Evolutionary conservation across 371 early-diverging fungal genomes (phyloP).

Genomic region (Mortierella sp.): DNA sequence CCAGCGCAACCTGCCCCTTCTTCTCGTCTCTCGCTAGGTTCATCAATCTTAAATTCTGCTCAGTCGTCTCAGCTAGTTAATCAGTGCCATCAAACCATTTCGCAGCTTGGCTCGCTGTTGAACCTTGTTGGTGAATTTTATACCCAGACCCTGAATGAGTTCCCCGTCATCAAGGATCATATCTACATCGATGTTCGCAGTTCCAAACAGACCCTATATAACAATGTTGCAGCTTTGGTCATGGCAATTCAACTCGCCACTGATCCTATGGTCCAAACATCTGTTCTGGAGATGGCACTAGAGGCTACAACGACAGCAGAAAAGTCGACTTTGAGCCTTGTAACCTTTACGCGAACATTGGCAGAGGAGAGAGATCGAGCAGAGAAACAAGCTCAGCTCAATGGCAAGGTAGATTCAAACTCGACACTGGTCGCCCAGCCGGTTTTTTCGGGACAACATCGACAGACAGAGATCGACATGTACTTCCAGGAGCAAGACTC

Average conservation of each 20-base stretch:
- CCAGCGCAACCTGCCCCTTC: conserved; percentile 12
- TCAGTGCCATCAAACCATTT: conserved; percentile 54
- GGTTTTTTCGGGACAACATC: conserved; percentile 1
- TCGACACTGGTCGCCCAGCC: conserved; percentile 21
- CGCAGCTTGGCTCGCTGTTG: conserved; percentile 49
- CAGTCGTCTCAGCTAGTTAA: conserved; percentile 53
- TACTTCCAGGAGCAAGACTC: conserved; percentile 50
- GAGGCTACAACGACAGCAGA: conserved; percentile 44
- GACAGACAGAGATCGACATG: conserved; percentile 35
- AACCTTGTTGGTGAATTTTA: conserved; percentile 52
- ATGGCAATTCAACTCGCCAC: conserved; percentile 75
- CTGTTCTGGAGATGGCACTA: conserved; percentile 51
- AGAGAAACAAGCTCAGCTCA: conserved; percentile 14
- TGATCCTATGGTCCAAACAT: conserved; percentile 58
- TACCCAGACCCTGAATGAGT: conserved; percentile 55
- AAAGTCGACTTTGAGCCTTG: conserved; percentile 29
- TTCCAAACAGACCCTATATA: conserved; percentile 76
- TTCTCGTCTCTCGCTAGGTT: conserved; percentile 34
- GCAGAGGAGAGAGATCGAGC: conserved; percentile 31
- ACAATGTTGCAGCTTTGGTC: conserved; percentile 75
- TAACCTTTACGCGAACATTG: conserved; percentile 19
- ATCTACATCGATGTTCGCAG: conserved; percentile 71
- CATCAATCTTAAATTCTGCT: conserved; percentile 48
- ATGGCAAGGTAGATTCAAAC: conserved; percentile 18
- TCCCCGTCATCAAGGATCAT: conserved; percentile 49